phyloP scores from a whole-genome alignment of 2,329 filamentous ascomycete species.

The Penicillium sp. region DNA sequence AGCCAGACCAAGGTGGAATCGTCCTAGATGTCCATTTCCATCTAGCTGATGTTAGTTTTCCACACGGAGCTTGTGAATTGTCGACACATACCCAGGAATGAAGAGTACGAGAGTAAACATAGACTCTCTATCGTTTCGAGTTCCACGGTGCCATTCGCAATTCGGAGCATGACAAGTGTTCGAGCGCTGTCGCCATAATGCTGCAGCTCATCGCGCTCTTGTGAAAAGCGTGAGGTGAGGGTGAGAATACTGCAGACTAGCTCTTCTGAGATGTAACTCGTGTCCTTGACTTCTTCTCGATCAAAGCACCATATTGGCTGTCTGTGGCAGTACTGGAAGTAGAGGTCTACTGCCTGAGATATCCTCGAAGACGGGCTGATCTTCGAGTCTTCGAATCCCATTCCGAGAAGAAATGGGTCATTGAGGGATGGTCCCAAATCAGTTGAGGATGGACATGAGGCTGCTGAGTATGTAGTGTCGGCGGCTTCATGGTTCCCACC shows the following conservation, averaged over 20 bases:
- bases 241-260: conserved; percentile 37
- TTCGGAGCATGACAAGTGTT: conserved; percentile 49
- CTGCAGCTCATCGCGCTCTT: conserved; percentile 29
- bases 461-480: conserved; percentile 19
- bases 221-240: conserved; percentile 34
- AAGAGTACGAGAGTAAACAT: conserved; percentile 53
- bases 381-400: conserved; percentile 29
- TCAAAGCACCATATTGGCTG: conserved; percentile 44
- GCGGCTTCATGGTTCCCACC: conserved; percentile 12
- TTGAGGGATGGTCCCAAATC: conserved; percentile 22
- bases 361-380: conserved; percentile 24
- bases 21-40: conserved; percentile 52
- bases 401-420: conserved; percentile 23
- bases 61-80: not conserved
- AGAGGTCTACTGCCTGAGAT: conserved; percentile 33
- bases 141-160: conserved; percentile 54
- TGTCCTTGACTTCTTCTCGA: conserved; percentile 33
- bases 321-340: conserved; percentile 40
- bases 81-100: conserved; percentile 48
- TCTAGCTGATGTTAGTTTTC: conserved; percentile 35
- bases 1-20: conserved; percentile 54
- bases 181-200: conserved; percentile 44
- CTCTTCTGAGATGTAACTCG: conserved; percentile 33
- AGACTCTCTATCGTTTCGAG: conserved; percentile 54
- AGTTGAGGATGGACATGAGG: conserved; percentile 18